Conservation (phyloP, 1,284 basidiomycete genomes). For the Puccinia horiana region DNA sequence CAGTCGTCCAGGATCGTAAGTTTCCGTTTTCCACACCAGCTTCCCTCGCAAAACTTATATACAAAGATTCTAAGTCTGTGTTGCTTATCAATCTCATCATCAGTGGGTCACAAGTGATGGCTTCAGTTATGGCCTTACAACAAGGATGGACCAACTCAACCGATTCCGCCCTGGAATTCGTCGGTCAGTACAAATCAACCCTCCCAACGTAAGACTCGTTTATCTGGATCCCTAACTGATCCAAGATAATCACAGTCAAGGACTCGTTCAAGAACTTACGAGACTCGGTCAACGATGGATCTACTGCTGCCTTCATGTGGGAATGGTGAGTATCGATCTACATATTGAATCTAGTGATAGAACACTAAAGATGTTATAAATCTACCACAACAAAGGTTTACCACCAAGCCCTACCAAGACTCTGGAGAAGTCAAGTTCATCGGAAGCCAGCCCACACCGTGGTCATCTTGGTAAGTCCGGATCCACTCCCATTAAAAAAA, state of each 20-base stretch:
- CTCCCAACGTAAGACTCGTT: neutral
- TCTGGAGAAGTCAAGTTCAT: slow-evolving; percentile 65
- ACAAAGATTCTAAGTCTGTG: too few relatives aligned
- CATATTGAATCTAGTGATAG: too few relatives aligned
- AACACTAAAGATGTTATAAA: neutral
- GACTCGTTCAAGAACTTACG: slow-evolving; percentile 68
- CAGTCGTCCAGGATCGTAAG: slow-evolving; percentile 73
- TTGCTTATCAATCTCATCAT: neutral
- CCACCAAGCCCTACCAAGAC: slow-evolving; percentile 78
- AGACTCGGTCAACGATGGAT: slow-evolving; percentile 80
- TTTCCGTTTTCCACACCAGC: slow-evolving; percentile 22
- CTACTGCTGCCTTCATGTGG: slow-evolving; percentile 65
- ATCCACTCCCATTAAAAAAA: neutral
- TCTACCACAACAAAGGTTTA: slow-evolving; percentile 65
- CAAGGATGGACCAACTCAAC: slow-evolving; percentile 19
- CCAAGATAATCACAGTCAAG: slow-evolving; percentile 52
- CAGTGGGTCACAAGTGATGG: slow-evolving; percentile 45
- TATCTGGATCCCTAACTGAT: neutral
- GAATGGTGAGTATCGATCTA: slow-evolving; percentile 70
- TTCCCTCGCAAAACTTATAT: too few relatives aligned
- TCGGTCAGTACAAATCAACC: neutral
- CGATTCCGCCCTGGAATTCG: slow-evolving; percentile 1
- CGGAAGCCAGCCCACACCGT: slow-evolving; percentile 84
- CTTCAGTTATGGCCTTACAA: slow-evolving; percentile 25
- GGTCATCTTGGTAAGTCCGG: slow-evolving; percentile 82